Evolutionary conservation across 2,329 filamentous ascomycete genomes (phyloP), one percentile per base, ranked within the genome.

Genomic region (Aspergillus luchuensis): DNA sequence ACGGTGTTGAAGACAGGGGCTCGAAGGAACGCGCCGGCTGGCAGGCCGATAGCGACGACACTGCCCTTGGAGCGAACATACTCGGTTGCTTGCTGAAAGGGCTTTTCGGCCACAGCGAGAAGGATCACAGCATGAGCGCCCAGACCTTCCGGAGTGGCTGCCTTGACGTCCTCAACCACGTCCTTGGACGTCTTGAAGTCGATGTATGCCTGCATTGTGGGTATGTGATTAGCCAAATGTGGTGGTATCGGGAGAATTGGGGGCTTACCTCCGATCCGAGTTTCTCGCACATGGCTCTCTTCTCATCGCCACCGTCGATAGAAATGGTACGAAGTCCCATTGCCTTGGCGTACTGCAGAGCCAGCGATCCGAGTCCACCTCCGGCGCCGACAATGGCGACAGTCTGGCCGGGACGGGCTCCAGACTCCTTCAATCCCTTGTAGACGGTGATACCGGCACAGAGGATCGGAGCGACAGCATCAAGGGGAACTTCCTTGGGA

Each of bases 1-100:
- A 97, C 94, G 7, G 90, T 91, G 73, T 93, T 89, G 76, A 97
- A 97, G 58, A 97, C 92, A 41, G 92, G 91, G 1, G 93, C 92
- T 69, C 85, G 86, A 66, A 97, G 84, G 78, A 84, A 90, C 2
- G 93, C 92, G 65, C 88, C 84, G 39, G 91, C 89, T 5, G 94
- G 94, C 25, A 97, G 83, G 72, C 93, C 94, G 71, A 98, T 95
- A 79, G 91, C 94, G 64, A 97, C 86, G 72, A 97, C 90, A 41
- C 87, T 85, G 61, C 94, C 94, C 62, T 88, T 87, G 58, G 91
- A 85, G 62, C 94, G 90, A 64, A 97, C 89, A 79, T 97, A 97
- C 78, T 84, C 88, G 51, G 91, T 88, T 45, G 94, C 94, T 81
- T 97, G 93, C 81, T 97, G 92, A 88, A 97, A 97, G 57, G 94